Conservation (phyloP, 106 monocot species). For the Allium sativum region DNA sequence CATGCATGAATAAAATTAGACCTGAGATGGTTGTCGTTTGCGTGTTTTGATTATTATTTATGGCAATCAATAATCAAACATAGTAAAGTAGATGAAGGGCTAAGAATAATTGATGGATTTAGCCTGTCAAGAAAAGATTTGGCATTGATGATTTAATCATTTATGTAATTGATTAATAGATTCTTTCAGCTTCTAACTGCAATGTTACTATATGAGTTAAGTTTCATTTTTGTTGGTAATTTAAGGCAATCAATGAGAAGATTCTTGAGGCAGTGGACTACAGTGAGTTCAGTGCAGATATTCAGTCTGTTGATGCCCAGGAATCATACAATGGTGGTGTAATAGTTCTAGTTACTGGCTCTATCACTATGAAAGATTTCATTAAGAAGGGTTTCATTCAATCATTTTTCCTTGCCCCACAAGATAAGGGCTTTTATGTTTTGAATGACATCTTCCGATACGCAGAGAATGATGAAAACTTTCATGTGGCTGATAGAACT, state of each 20-base stretch:
- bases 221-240: neutral
- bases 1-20: no score
- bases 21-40: no score
- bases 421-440: slow-evolving; percentile 59
- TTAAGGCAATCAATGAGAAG: slow-evolving; percentile 64
- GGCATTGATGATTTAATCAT: no score
- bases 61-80: no score
- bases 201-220: neutral
- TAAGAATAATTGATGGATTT: no score
- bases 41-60: no score
- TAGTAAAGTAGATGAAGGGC: no score
- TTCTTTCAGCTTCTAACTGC: no score
- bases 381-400: slow-evolving; percentile 51
- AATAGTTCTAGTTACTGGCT: slow-evolving; percentile 61
- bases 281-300: slow-evolving; percentile 29
- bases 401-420: slow-evolving; percentile 67
- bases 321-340: slow-evolving; percentile 46
- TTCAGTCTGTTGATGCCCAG: slow-evolving; percentile 60
- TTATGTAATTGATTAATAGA: no score
- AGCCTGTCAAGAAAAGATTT: no score
- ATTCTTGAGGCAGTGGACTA: slow-evolving; percentile 41
- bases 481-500: no score
- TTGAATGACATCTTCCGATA: slow-evolving; percentile 67
- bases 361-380: slow-evolving; percentile 38
- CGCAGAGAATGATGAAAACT: slow-evolving; percentile 9